Conservation (phyloP, 352 stramenopile species). For the Pythium rhizo-oryzae region DNA sequence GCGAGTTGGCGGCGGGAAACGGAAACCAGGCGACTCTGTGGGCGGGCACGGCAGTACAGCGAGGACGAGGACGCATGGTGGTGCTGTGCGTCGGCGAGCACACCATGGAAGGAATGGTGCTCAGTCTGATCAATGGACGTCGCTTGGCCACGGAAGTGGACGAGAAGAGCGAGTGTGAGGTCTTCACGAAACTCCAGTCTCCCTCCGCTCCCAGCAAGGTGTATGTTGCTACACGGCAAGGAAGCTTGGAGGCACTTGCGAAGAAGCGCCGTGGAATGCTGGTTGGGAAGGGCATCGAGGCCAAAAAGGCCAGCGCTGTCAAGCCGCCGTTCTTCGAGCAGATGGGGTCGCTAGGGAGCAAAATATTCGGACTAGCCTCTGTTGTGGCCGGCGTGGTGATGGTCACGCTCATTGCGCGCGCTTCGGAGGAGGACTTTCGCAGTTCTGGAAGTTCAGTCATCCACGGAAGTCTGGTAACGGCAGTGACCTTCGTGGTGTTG, state of each 20-base stretch:
- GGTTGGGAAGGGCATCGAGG: not conserved
- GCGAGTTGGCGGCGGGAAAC: not conserved
- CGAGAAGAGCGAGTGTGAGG: conserved; percentile 2
- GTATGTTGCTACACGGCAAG: not conserved
- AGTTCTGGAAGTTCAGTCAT: not conserved
- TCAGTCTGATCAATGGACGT: not conserved
- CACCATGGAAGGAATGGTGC: conserved; percentile 24
- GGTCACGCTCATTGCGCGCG: not conserved
- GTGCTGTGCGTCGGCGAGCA: conserved; percentile 83
- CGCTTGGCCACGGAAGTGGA: conserved; percentile 3
- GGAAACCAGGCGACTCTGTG: conserved; percentile 79
- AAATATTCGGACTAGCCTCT: not conserved
- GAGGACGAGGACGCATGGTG: conserved; percentile 76
- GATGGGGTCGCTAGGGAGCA: not conserved
- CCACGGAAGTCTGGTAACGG: not conserved
- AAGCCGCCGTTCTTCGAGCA: not conserved
- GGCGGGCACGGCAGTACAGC: conserved; percentile 79
- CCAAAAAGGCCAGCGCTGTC: not conserved
- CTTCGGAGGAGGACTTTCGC: not conserved
- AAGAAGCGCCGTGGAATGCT: not conserved
- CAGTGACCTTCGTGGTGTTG: not conserved
- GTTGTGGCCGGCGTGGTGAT: not conserved
- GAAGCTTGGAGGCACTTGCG: not conserved
- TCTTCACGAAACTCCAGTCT: not conserved
- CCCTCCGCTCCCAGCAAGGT: not conserved